phyloP scores from a whole-genome alignment of 2,329 filamentous ascomycete genomes.

The Fusarium pseudoanthophilum region DNA sequence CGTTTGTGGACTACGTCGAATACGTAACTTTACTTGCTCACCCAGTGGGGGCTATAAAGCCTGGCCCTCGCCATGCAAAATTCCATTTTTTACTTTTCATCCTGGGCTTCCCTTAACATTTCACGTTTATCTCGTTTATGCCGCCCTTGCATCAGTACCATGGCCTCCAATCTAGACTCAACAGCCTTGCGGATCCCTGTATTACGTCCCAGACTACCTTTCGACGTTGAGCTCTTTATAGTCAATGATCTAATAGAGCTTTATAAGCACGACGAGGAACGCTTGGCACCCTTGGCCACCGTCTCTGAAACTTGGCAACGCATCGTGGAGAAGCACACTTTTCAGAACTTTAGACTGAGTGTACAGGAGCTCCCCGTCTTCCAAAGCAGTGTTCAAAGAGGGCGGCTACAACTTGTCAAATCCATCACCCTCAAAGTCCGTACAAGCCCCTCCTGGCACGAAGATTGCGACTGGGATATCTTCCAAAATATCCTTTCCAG shows the following conservation, averaged over 20 bases:
- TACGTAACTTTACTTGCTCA: not conserved
- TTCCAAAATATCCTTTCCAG: not conserved
- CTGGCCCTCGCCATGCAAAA: not conserved
- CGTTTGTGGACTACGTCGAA: too few species aligned
- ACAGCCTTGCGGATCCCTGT: rapidly evolving
- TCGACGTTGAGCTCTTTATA: not conserved
- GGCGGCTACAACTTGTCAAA: not conserved
- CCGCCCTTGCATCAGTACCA: not conserved
- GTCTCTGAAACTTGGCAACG: not conserved
- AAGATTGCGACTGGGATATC: not conserved
- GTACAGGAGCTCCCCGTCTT: not conserved
- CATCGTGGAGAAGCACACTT: not conserved
- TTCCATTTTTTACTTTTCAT: not conserved
- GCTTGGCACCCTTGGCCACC: not conserved
- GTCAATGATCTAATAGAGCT: not conserved
- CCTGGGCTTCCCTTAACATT: too few species aligned
- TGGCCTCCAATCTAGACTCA: not conserved
- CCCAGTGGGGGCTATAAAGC: not conserved
- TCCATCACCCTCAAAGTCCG: not conserved
- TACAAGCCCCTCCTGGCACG: too few species aligned
- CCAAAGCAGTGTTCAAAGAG: not conserved
- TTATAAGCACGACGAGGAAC: rapidly evolving
- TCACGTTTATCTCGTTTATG: too few species aligned
- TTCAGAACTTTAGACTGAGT: not conserved
- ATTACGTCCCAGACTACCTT: rapidly evolving